Conservation (phyloP, 345 rosid species). For the Euphorbia lathyris region DNA sequence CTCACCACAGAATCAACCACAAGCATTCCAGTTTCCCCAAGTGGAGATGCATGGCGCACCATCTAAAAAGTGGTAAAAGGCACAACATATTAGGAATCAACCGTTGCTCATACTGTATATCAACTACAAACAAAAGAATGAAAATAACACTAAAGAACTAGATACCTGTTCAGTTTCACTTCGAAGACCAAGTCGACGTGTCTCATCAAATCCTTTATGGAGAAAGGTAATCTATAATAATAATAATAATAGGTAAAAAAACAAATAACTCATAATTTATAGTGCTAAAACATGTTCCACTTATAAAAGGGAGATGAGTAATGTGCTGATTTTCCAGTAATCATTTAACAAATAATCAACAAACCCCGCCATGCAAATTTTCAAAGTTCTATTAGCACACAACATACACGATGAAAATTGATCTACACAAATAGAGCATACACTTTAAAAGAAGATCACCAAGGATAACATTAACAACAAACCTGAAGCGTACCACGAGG, state of each 20-base stretch:
- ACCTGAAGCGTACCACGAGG: slow-evolving; percentile 99
- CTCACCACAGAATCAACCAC: slow-evolving; percentile 92
- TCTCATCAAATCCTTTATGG: slow-evolving; percentile 97
- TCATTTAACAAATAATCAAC: neutral
- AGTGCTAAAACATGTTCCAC: neutral
- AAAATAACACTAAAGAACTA: neutral
- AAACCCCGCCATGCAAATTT: neutral
- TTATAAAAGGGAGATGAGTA: neutral
- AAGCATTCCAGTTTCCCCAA: slow-evolving; percentile 92
- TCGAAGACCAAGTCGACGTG: slow-evolving; percentile 86
- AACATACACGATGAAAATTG: neutral
- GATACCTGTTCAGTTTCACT: slow-evolving; percentile 86
- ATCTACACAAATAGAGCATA: neutral
- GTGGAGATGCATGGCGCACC: slow-evolving; percentile 72
- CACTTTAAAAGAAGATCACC: neutral
- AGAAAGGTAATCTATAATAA: slow-evolving; percentile 64
- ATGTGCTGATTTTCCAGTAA: neutral
- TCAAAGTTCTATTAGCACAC: neutral
- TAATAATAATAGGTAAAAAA: slow-evolving; percentile 4
- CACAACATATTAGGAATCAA: slow-evolving; percentile 15
- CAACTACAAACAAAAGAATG: slow-evolving; percentile 9
- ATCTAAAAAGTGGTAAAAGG: slow-evolving; percentile 48
- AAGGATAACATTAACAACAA: slow-evolving; percentile 36
- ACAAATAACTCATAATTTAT: neutral
- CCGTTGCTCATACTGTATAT: neutral